These are phyloP conservation scores for Lasiodiplodia sp. DNA, from an alignment of 2,329 filamentous ascomycete genomes.

Conservation along the genomic window DNA sequence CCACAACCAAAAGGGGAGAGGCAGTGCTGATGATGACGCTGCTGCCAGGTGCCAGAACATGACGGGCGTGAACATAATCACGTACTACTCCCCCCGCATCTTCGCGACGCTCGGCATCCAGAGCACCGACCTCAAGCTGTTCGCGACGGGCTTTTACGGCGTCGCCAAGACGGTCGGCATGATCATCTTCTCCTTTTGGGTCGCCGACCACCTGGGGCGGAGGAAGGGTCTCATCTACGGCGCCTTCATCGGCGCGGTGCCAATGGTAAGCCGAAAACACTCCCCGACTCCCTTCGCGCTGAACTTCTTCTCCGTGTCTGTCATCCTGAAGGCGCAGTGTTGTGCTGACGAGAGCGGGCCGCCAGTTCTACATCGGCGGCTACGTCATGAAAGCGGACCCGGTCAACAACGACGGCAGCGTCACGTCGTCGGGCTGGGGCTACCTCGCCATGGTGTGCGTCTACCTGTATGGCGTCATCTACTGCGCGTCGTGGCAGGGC, in stretches of 20 bases:
- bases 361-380: conserved; percentile 57
- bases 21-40: conserved; percentile 7
- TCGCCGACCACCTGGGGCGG: conserved; percentile 51
- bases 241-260: conserved; percentile 56
- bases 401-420: conserved; percentile 50
- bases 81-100: conserved; percentile 47
- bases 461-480: conserved; percentile 63
- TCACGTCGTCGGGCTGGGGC: conserved; percentile 56
- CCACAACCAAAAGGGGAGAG: too few species aligned
- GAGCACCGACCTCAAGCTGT: conserved; percentile 48
- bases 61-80: conserved; percentile 48
- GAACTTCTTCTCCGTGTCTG: background rate
- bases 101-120: conserved; percentile 56
- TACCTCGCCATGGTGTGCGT: conserved; percentile 63
- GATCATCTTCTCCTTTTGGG: conserved; percentile 36
- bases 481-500: conserved; percentile 55
- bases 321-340: background rate
- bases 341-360: background rate
- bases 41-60: conserved; percentile 39
- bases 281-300: too few species aligned
- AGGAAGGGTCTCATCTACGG: conserved; percentile 56
- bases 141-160: conserved; percentile 62
- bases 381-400: conserved; percentile 63
- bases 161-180: conserved; percentile 32
- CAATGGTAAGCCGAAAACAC: conserved; percentile 41